These are phyloP conservation scores for Pinus albicaulis DNA, from an alignment of 75 land plant species.

Conservation along the genomic window DNA sequence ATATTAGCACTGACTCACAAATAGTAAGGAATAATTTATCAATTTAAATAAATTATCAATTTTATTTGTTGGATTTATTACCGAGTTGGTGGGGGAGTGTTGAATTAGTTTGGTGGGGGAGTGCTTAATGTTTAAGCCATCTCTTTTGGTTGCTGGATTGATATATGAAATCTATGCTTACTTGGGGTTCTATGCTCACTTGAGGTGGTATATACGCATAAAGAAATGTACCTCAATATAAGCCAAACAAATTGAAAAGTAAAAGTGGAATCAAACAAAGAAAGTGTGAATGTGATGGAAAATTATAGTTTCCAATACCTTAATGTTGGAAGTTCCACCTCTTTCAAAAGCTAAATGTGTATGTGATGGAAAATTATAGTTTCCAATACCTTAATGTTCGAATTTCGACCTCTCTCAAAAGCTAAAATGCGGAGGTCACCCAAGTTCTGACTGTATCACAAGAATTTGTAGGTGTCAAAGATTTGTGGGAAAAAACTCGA, in stretches of 20 bases:
- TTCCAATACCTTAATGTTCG: not conserved
- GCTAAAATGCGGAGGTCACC: slow-evolving; percentile 15
- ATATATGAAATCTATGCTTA: too few species aligned
- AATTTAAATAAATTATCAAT: not conserved
- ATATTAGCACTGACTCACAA: not conserved
- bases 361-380: not conserved
- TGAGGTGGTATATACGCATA: not conserved
- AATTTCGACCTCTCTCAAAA: slow-evolving; percentile 15
- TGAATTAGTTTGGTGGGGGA: too few species aligned
- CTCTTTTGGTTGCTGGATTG: not conserved
- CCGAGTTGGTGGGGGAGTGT: slow-evolving; percentile 10
- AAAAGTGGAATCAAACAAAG: not conserved
- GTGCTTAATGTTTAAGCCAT: too few species aligned
- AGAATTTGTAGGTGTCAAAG: slow-evolving; percentile 28
- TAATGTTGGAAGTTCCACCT: slow-evolving; percentile 9
- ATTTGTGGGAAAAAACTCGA: slow-evolving; percentile 9
- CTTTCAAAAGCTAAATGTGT: slow-evolving; percentile 14
- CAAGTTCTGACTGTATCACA: slow-evolving; percentile 14
- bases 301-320: not conserved
- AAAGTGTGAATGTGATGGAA: not conserved
- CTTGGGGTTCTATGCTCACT: too few species aligned
- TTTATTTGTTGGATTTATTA: not conserved
- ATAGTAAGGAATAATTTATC: not conserved
- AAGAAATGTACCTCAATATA: not conserved
- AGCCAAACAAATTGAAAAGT: not conserved